These are phyloP conservation scores for Talaromyces sp. DNA, from an alignment of 2,329 filamentous ascomycete genomes.

Conservation along the genomic window DNA sequence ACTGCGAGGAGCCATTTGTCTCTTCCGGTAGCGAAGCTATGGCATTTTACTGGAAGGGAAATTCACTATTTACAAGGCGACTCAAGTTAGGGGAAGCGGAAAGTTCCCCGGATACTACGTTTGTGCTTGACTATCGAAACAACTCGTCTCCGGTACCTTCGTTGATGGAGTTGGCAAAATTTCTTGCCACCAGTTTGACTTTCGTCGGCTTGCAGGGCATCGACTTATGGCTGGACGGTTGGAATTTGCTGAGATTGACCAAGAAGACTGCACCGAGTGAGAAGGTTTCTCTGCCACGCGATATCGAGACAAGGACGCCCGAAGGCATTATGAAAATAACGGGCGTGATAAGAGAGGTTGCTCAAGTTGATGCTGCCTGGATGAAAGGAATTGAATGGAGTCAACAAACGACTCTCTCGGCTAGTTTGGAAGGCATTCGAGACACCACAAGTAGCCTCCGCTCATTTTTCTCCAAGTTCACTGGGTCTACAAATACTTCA, in stretches of 20 bases:
- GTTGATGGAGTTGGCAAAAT: constrained; percentile 80
- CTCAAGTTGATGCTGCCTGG: constrained; percentile 86
- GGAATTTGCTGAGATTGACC: constrained; percentile 68
- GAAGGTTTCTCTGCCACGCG: constrained; percentile 66
- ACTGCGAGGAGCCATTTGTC: constrained; percentile 96
- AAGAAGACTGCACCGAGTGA: constrained; percentile 82
- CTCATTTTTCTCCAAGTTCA: constrained; percentile 76
- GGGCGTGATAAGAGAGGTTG: constrained; percentile 75
- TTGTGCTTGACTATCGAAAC: constrained; percentile 90
- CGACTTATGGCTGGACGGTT: constrained; percentile 87
- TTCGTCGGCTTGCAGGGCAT: constrained; percentile 87
- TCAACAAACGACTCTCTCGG: constrained; percentile 42
- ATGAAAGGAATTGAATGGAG: constrained; percentile 88
- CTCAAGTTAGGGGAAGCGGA: constrained; percentile 66
- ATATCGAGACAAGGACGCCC: constrained; percentile 75
- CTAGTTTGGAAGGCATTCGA: constrained; percentile 32
- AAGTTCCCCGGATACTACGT: constrained; percentile 70
- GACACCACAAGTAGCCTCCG: constrained; percentile 58
- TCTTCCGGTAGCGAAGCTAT: constrained; percentile 89
- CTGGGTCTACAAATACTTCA: constrained; percentile 50
- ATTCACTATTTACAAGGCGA: constrained; percentile 87
- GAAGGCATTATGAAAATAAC: constrained; percentile 84
- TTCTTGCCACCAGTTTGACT: constrained; percentile 88
- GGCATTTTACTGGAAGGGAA: constrained; percentile 99
- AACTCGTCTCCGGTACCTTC: constrained; percentile 80